Conservation (phyloP, 1,139 yeast genomes). For the Lodderomyces theae region DNA sequence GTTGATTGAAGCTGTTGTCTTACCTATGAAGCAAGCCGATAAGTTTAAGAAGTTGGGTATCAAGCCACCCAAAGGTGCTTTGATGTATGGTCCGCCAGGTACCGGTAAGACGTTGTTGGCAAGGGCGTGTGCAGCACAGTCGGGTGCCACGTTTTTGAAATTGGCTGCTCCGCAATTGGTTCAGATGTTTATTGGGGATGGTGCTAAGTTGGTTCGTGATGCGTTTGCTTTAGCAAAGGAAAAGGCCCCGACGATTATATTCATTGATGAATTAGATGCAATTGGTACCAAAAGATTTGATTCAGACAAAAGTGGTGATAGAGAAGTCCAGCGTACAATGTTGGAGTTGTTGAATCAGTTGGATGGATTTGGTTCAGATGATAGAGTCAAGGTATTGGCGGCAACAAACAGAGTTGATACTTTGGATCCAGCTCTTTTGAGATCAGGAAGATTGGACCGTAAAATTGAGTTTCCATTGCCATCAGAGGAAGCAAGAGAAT, state of each 20-base stretch:
- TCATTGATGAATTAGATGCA: constrained; percentile 97
- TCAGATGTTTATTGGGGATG: constrained; percentile 99
- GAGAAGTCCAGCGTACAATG: constrained; percentile 99
- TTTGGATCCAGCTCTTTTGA: constrained; percentile 91
- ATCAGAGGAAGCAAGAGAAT: constrained; percentile 94
- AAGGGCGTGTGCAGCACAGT: constrained; percentile 98
- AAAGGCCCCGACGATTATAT: constrained; percentile 96
- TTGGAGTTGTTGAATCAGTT: constrained; percentile 93
- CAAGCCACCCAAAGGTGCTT: constrained; percentile 96
- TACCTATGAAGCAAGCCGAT: constrained; percentile 98
- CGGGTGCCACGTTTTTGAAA: constrained; percentile 95
- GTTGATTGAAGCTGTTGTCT: constrained; percentile 93
- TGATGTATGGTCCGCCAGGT: constrained; percentile 99
- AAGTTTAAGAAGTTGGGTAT: constrained; percentile 90
- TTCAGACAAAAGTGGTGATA: constrained; percentile 95
- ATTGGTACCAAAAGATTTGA: constrained; percentile 98
- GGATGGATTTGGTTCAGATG: constrained; percentile 98
- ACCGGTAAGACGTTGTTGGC: constrained; percentile 97
- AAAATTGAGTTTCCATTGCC: constrained; percentile 98
- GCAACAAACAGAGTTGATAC: constrained; percentile 99
- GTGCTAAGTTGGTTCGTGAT: constrained; percentile 96
- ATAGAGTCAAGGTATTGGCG: constrained; percentile 93
- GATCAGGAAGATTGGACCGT: constrained; percentile 97
- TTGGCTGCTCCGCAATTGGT: constrained; percentile 98
- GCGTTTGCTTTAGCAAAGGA: constrained; percentile 99